A percentile compares a stretch with the other conserved stretches of the same genome.
These are phyloP conservation scores for Protomyces inundatus DNA, from an alignment of 1,139 yeast species.

Conservation along the genomic window DNA sequence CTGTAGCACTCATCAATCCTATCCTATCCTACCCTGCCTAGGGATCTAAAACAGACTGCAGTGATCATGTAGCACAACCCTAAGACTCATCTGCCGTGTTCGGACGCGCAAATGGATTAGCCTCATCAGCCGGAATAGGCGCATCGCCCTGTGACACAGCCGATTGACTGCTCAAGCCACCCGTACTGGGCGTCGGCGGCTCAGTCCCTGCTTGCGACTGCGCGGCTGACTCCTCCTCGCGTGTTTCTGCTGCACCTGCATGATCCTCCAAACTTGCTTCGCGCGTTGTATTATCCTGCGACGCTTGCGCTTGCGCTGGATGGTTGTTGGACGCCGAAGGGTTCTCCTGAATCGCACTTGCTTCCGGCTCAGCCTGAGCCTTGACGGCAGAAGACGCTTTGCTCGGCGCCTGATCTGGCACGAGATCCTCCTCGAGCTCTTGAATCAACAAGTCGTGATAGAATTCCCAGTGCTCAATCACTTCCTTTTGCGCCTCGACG, in stretches of 20 bases:
- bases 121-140: constrained; percentile 16
- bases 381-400: neutral
- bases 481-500: constrained; percentile 81
- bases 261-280: neutral
- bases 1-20: too few species aligned
- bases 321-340: neutral
- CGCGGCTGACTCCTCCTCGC: neutral
- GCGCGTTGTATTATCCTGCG: neutral
- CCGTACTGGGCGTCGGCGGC: constrained; percentile 5
- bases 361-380: neutral
- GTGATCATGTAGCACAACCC: too few species aligned
- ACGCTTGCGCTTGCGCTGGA: neutral
- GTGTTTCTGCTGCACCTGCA: neutral
- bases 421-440: constrained; percentile 29
- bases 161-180: neutral
- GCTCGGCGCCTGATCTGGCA: constrained; percentile 22
- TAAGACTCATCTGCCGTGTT: neutral
- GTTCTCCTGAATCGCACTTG: neutral
- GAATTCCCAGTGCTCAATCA: constrained; percentile 35
- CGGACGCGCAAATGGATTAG: constrained; percentile 16
- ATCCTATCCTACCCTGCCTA: too few species aligned
- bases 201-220: too few species aligned
- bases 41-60: too few species aligned
- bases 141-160: neutral
- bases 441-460: constrained; percentile 5